Evolutionary conservation across 345 rosid species (phyloP).

Genomic region (Eucalyptus globulus): DNA sequence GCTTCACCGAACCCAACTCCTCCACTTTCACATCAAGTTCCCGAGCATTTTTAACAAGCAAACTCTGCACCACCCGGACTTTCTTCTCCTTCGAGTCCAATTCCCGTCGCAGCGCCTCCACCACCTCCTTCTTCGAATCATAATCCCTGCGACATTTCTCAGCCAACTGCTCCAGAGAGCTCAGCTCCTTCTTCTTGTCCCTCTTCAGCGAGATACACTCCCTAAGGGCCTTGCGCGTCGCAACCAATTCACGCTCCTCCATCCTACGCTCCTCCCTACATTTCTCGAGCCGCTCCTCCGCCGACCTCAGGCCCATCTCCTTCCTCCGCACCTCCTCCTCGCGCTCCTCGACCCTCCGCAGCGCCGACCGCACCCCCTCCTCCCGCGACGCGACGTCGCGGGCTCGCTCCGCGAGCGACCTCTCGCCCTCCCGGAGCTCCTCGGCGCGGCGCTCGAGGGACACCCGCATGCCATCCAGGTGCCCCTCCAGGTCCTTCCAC

Average conservation of each 20-base stretch:
- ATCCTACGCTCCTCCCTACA: background rate
- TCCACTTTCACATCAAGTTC: background rate
- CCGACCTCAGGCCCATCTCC: background rate
- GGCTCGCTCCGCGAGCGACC: background rate
- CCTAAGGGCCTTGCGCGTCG: background rate
- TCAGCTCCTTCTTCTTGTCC: background rate
- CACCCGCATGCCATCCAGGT: background rate
- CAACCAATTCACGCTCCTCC: background rate
- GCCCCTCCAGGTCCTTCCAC: constrained; percentile 1
- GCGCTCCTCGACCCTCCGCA: background rate
- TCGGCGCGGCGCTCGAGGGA: background rate
- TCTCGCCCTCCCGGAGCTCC: background rate
- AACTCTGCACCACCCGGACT: background rate
- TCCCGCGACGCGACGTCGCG: background rate
- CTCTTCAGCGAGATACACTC: background rate
- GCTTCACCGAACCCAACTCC: background rate
- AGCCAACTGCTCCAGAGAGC: background rate
- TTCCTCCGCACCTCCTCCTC: background rate
- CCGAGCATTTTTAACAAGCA: background rate
- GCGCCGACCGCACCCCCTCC: background rate
- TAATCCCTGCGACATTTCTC: background rate
- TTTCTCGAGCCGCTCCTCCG: background rate
- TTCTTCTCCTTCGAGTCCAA: background rate
- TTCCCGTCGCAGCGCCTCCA: background rate
- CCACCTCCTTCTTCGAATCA: background rate